Evolutionary conservation across 768 basidiomycete species (phyloP).

Genomic region (Kwoniella heveanensis): DNA sequence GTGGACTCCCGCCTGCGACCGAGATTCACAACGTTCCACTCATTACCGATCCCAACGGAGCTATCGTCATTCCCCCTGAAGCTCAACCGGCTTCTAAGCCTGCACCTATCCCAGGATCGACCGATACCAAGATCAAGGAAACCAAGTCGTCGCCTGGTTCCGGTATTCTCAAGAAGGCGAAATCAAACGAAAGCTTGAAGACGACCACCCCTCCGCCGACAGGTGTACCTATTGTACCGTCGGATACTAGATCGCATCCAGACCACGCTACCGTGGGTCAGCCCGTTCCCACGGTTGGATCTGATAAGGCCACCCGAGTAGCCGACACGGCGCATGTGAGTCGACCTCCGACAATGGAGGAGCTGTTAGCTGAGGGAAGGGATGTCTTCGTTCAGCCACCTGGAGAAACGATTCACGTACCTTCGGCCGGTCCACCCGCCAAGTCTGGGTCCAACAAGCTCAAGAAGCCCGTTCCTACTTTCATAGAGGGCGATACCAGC

Average conservation of each 20-base stretch:
- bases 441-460: constrained; percentile 25
- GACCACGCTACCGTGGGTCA: constrained; percentile 20
- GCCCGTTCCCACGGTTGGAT: constrained; percentile 11
- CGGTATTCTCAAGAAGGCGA: constrained; percentile 30
- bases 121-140: constrained; percentile 12
- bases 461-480: constrained; percentile 20
- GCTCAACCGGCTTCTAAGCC: not conserved
- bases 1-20: constrained; percentile 7
- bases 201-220: constrained; percentile 3
- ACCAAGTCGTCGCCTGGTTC: constrained; percentile 4
- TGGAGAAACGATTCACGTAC: constrained; percentile 12
- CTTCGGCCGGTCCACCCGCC: constrained; percentile 4
- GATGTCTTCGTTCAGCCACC: constrained; percentile 17
- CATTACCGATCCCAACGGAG: not conserved
- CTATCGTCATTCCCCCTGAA: constrained; percentile 3
- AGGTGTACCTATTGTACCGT: constrained; percentile 19
- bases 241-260: constrained; percentile 20
- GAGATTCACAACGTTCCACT: constrained; percentile 11
- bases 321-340: constrained; percentile 34
- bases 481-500: constrained; percentile 1
- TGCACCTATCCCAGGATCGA: constrained; percentile 2
- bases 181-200: constrained; percentile 28
- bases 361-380: constrained; percentile 15
- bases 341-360: constrained; percentile 11
- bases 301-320: constrained; percentile 38